Evolutionary conservation across 2,329 filamentous ascomycete genomes (phyloP).

Genomic region (Aspergillus brasiliensis): DNA sequence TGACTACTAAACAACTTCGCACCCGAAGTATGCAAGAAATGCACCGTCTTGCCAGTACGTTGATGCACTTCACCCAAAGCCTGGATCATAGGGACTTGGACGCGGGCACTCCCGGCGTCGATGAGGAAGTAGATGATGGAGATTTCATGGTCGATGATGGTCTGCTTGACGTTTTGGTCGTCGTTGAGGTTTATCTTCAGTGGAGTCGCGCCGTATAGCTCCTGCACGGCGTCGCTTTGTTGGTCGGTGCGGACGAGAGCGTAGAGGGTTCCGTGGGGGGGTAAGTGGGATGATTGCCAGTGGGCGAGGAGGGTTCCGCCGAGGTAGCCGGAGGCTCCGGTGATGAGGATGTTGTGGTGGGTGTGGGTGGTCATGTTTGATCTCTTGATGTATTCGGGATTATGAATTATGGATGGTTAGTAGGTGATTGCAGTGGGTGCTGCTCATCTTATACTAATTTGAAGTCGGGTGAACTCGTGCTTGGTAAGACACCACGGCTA

Average conservation of each 20-base stretch:
- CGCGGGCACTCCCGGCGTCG: conserved; percentile 38
- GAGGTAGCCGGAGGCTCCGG: conserved; percentile 57
- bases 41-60: conserved; percentile 45
- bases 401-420: no score
- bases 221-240: conserved; percentile 51
- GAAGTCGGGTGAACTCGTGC: no score
- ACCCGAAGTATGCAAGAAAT: conserved; percentile 56
- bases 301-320: conserved; percentile 54
- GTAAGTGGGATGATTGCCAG: conserved; percentile 41
- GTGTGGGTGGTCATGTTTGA: neutral
- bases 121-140: conserved; percentile 54
- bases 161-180: conserved; percentile 35
- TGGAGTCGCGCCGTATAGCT: conserved; percentile 47
- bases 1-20: conserved; percentile 57
- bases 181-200: conserved; percentile 32
- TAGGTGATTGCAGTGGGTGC: no score
- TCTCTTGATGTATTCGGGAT: neutral
- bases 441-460: no score
- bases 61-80: conserved; percentile 50
- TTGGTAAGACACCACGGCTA: no score
- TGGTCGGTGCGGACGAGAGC: conserved; percentile 51
- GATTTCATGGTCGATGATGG: conserved; percentile 49
- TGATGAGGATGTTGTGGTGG: conserved; percentile 35
- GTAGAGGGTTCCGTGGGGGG: conserved; percentile 48
- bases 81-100: conserved; percentile 48